Base-by-base conservation (phyloP, 176 grass and related monocot genomes). In the Saccharum officinarum region DNA sequence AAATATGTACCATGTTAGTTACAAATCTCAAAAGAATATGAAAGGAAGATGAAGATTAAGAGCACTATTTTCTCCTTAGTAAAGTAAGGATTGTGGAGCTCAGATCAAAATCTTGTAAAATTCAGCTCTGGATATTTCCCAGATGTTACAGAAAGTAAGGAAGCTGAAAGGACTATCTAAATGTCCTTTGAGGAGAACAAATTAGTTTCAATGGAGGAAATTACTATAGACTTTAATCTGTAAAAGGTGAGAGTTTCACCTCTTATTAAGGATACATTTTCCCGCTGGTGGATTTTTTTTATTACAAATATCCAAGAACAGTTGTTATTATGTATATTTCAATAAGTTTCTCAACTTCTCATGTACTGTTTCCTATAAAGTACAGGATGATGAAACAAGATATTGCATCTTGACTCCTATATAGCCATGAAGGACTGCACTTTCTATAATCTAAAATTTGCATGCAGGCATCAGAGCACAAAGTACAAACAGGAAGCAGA, bases 401-500 rank as follows among this genome's bases (percentile, higher is more conserved):
- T 70, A 38, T 41, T 62, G 20, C 17, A 20, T 74, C 30, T 49
- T 80, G 50, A 80, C 14, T 71, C 14, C 61, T 62, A 47, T 44
- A 67, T 44, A 74, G 18, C 57, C 65, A 78, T 79, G 60, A 44
- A 30, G 67, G n/a, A 38, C 6, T 15, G 18, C 41, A 79, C 16
- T 52, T 62, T 50, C 68, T 79, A 79, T 17, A 28, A 68, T 61
- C 80, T 50, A 90, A 10, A 69, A 62, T 79, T 67, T 80, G 22
- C 60, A 84, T 76, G 71, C 61, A 69, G 1, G 15, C 67, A 78
- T 8, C 5, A 25, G 52, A 71, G 54, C 60, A 77, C n/a, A 69
- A 75, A 46, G 52, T 72, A 60, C n/a, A 75, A 57, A 65, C 47
- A 85, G 62, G 50, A 84, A 73, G 66, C 16, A 81, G 71, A 44